Conservation (phyloP, 768 basidiomycete genomes). For the Sporobolomyces pararoseus region DNA sequence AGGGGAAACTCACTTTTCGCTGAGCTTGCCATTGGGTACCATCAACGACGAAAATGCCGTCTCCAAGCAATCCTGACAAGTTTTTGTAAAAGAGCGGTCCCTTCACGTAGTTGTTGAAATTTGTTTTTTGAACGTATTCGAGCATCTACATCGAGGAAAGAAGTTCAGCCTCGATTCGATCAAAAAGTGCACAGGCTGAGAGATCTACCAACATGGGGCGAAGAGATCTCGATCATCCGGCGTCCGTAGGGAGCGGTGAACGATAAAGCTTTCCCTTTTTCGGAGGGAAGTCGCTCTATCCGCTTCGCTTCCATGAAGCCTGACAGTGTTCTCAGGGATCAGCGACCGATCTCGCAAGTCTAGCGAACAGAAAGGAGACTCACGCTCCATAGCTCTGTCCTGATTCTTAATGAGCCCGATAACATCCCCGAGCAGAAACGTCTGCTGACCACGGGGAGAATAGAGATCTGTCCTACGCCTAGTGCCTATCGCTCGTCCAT, state of each 20-base stretch:
- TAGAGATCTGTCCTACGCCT: slow-evolving; percentile 16
- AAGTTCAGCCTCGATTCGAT: neutral
- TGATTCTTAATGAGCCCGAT: slow-evolving; percentile 6
- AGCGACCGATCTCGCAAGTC: no score
- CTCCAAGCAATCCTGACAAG: slow-evolving; percentile 5
- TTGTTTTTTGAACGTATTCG: slow-evolving; percentile 30
- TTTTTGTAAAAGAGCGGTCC: slow-evolving; percentile 9
- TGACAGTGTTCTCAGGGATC: no score
- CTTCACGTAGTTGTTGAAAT: slow-evolving; percentile 29
- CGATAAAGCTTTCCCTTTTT: neutral
- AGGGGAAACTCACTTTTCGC: slow-evolving; percentile 1
- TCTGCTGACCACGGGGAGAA: neutral
- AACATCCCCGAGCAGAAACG: slow-evolving; percentile 11
- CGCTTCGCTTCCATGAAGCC: slow-evolving; percentile 3
- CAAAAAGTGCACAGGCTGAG: no score
- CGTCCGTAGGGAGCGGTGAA: slow-evolving; percentile 14
- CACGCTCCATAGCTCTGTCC: slow-evolving; percentile 16
- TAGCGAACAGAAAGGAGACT: no score
- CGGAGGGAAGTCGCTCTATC: neutral
- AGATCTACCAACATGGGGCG: slow-evolving; percentile 1
- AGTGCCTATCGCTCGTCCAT: slow-evolving; percentile 23
- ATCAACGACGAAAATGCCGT: slow-evolving; percentile 27
- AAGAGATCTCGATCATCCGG: slow-evolving; percentile 24
- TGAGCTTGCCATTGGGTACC: slow-evolving; percentile 19
- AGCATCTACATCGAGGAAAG: slow-evolving; percentile 1